Conservation (phyloP, 2,329 filamentous ascomycete genomes). For the Dactylellina parvicollis region DNA sequence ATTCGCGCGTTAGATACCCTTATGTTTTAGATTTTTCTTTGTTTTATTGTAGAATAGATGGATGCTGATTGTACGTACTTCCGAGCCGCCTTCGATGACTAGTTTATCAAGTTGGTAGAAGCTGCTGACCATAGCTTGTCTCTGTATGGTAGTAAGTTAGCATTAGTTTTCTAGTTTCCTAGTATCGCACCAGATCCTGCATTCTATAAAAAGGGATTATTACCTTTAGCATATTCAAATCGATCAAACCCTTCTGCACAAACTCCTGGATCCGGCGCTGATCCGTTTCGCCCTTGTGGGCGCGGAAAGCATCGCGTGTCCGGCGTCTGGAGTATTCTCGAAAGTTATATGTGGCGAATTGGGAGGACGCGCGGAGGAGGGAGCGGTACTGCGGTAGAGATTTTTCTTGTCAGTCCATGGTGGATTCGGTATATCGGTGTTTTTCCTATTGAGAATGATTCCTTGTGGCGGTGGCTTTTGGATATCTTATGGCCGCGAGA, state of each 20-base stretch:
- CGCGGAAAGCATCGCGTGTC: conserved; percentile 88
- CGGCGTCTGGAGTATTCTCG: conserved; percentile 93
- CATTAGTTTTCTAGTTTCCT: too few species aligned
- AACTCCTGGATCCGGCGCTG: conserved; percentile 83
- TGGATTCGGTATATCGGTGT: not conserved
- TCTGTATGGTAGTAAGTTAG: conserved; percentile 70
- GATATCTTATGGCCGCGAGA: not conserved
- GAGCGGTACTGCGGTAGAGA: conserved; percentile 84
- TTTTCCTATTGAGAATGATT: not conserved
- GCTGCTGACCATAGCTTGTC: conserved; percentile 92
- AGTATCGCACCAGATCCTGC: too few species aligned
- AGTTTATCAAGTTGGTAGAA: conserved; percentile 92
- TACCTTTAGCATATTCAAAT: conserved; percentile 91
- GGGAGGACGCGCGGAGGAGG: conserved; percentile 81
- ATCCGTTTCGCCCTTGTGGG: conserved; percentile 78
- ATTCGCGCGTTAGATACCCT: conserved; percentile 55
- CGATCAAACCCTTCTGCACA: conserved; percentile 85
- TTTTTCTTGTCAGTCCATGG: conserved; percentile 3
- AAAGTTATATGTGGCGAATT: conserved; percentile 97
- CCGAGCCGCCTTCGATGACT: conserved; percentile 88
- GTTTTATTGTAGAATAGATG: conserved; percentile 38
- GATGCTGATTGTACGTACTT: conserved; percentile 66
- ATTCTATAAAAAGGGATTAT: conserved; percentile 58
- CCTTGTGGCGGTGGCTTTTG: not conserved
- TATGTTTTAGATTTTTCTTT: conserved; percentile 34